Conservation (phyloP, 2,329 filamentous ascomycete species). For the Fusarium nodosum region DNA sequence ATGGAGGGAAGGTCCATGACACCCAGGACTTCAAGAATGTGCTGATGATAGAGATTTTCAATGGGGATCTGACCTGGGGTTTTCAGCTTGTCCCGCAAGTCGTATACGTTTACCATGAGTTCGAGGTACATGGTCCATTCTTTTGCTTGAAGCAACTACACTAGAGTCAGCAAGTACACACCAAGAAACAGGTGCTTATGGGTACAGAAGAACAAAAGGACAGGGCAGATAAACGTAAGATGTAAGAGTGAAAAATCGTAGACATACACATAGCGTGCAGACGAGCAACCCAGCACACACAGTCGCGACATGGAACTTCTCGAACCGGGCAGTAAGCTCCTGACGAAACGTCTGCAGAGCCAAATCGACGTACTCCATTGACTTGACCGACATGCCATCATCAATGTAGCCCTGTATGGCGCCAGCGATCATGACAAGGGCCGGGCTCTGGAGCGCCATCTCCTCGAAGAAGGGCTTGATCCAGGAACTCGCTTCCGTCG, state of each 20-base stretch:
- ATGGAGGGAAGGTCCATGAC: constrained; percentile 44
- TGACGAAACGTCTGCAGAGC: constrained; percentile 45
- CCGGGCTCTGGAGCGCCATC: constrained; percentile 46
- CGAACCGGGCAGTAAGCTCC: constrained; percentile 37
- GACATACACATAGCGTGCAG: constrained; percentile 44
- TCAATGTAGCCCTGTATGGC: constrained; percentile 47
- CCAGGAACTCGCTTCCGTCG: constrained; percentile 44
- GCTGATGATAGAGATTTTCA: constrained; percentile 30
- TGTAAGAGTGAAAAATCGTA: background rate
- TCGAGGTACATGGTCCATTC: constrained; percentile 46
- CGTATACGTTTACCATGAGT: constrained; percentile 43
- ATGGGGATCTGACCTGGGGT: constrained; percentile 24
- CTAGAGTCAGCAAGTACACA: background rate
- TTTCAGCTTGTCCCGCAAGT: constrained; percentile 30
- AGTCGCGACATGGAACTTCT: constrained; percentile 37
- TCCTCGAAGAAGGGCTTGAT: constrained; percentile 44
- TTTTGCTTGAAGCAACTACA: constrained; percentile 42
- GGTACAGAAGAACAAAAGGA: background rate
- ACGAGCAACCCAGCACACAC: constrained; percentile 43
- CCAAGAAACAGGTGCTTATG: rapidly evolving
- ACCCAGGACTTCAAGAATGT: constrained; percentile 43
- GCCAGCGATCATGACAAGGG: constrained; percentile 36
- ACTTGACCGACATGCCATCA: constrained; percentile 42
- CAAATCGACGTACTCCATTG: constrained; percentile 43
- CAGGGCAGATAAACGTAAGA: background rate